Base-by-base conservation (phyloP, 805 yeast genomes). In the Lipomyces spencermartinsiae region DNA sequence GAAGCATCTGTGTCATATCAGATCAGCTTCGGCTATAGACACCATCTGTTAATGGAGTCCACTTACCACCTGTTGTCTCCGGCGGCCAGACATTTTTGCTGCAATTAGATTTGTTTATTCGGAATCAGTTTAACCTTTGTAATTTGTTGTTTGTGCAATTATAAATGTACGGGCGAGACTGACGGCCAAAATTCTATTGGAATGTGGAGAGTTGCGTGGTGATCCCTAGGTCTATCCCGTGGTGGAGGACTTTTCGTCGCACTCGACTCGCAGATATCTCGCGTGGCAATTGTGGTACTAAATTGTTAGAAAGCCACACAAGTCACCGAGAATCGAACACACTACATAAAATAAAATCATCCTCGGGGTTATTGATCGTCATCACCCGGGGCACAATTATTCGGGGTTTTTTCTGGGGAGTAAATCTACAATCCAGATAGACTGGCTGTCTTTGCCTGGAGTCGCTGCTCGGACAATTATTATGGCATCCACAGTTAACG, bases 1-100 rank as follows among this genome's bases (percentile, higher is more conserved):
- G 97, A 61, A 93, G 85, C 82, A 88, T 85, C 84, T 83, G 64
- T 6, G n/a, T 43, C 22, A 43, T 43, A 16, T 8, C 49, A 43
- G 22, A n/a, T 43, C 49, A n/a, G 22, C 10, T 43, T 43, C 29
- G 16, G 49, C 49, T 43, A n/a, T 43, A 19, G 9, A 43, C 22
- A 16, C 25, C 9, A 2, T 37, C 14, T 12, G 49, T 10, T 19
- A 16, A 49, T 22, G 33, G 57, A 14, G 46, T 19, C 29, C 35
- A n/a, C 74, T 33, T 74, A 80, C 83, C 76, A 82, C 85, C 75
- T 81, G 81, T 75, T 81, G 85, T 66, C 80, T 83, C 71, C 80
- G 77, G 74, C 80, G 79, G 6, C 79, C 82, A 25, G 83, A 77
- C 84, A 83, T 82, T 14, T 14, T 76, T 58, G 19, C 5, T n/a